Conservation (phyloP, 345 rosid genomes). For the Corchorus capsularis region DNA sequence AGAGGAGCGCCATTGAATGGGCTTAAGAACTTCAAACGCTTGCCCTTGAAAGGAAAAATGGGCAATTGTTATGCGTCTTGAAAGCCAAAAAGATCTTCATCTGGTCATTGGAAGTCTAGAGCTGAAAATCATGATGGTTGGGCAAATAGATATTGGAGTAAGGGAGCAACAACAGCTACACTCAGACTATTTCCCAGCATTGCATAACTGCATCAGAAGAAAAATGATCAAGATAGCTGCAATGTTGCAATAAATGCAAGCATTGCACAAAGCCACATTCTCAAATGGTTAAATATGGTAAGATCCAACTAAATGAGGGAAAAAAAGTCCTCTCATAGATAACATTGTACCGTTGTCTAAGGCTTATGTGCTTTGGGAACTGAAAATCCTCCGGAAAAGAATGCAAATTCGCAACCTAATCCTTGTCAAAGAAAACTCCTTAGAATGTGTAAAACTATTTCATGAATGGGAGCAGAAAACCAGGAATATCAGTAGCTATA, state of each 20-base stretch:
- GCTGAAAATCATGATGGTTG: constrained; percentile 38
- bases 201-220: constrained; percentile 65
- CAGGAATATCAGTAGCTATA: background rate
- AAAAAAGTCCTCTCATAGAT: background rate
- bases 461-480: constrained; percentile 11
- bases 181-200: constrained; percentile 93
- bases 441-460: constrained; percentile 7
- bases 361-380: constrained; percentile 71
- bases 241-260: background rate
- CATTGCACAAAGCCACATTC: background rate
- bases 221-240: background rate
- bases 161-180: constrained; percentile 83
- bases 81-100: constrained; percentile 7
- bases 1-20: background rate
- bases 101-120: background rate
- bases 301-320: background rate
- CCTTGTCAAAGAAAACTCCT: constrained; percentile 5
- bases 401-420: constrained; percentile 89
- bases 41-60: constrained; percentile 1
- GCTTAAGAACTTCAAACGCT: constrained; percentile 2
- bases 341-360: constrained; percentile 64
- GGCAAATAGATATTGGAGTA: constrained; percentile 67
- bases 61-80: background rate
- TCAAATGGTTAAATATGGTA: background rate
- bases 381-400: constrained; percentile 81